Evolutionary conservation across 345 rosid genomes (phyloP).

Genomic region (Populus davidiana): DNA sequence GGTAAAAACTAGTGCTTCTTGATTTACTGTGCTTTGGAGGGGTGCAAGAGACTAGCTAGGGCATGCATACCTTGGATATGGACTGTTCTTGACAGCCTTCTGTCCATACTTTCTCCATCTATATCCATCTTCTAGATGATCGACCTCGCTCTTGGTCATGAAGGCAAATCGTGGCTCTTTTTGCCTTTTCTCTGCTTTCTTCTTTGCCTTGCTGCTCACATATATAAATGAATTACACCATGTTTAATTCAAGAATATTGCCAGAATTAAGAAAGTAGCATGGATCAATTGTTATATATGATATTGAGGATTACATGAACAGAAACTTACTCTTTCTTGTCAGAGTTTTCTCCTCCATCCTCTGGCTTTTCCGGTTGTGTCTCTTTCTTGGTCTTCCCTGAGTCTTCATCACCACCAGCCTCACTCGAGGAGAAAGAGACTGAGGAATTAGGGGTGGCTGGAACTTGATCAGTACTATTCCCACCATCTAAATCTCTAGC

Average conservation of each 20-base stretch:
- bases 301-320: background rate
- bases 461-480: background rate
- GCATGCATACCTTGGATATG: conserved; percentile 28
- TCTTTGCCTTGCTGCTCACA: conserved; percentile 19
- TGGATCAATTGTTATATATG: too few relatives aligned
- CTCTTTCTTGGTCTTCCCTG: conserved; percentile 14
- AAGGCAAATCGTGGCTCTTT: conserved; percentile 34
- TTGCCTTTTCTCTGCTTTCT: conserved; percentile 26
- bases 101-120: conserved; percentile 40
- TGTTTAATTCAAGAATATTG: background rate
- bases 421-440: conserved; percentile 34
- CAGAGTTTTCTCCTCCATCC: conserved; percentile 23
- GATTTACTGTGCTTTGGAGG: conserved; percentile 1
- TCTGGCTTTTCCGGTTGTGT: conserved; percentile 3
- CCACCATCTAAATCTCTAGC: conserved; percentile 4
- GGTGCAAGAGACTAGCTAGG: conserved; percentile 9
- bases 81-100: conserved; percentile 38
- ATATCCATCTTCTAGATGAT: conserved; percentile 38
- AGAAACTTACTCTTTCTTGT: conserved; percentile 26
- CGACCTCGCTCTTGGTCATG: conserved; percentile 41
- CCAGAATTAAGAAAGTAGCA: background rate
- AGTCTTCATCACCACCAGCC: conserved; percentile 27
- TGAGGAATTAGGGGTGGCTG: conserved; percentile 30
- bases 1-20: too few relatives aligned
- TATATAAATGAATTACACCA: background rate